Percentiles rank a stretch among this genome's conserved stretches.
Conservation (phyloP, 768 basidiomycete genomes). For the Lyophyllum decastes region DNA sequence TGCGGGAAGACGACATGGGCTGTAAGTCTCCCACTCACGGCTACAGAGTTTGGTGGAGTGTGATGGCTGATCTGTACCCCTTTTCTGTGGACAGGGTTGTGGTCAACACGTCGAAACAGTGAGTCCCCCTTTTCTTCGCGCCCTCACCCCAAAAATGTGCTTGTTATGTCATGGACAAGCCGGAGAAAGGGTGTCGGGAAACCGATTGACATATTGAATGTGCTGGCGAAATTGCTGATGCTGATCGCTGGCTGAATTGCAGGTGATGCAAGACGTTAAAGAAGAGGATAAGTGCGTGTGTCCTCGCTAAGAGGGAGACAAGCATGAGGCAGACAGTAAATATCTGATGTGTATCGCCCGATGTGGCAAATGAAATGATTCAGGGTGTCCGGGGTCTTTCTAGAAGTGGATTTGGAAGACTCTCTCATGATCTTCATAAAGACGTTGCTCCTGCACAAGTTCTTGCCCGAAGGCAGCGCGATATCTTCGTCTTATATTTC, state of each 20-base stretch:
- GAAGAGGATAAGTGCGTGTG: constrained; percentile 51
- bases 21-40: constrained; percentile 41
- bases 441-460: constrained; percentile 13
- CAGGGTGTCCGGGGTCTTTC: constrained; percentile 28
- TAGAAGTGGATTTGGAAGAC: constrained; percentile 25
- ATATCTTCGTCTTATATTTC: constrained; percentile 11
- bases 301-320: constrained; percentile 19
- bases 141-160: constrained; percentile 10
- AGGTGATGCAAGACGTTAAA: constrained; percentile 50
- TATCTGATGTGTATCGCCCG: constrained; percentile 15
- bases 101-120: constrained; percentile 67
- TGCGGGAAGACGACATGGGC: constrained; percentile 76
- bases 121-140: constrained; percentile 28
- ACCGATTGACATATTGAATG: constrained; percentile 3
- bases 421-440: constrained; percentile 36
- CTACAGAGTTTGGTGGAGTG: not conserved
- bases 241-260: constrained; percentile 8
- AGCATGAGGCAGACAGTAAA: not conserved
- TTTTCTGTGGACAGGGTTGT: constrained; percentile 55
- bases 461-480: constrained; percentile 5
- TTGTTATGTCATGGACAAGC: not conserved
- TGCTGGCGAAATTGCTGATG: constrained; percentile 4
- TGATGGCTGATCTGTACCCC: constrained; percentile 13
- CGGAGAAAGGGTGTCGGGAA: not conserved
- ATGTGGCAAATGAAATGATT: constrained; percentile 11